Evolutionary conservation across 345 rosid genomes (phyloP).

Genomic region (Brassica juncea): DNA sequence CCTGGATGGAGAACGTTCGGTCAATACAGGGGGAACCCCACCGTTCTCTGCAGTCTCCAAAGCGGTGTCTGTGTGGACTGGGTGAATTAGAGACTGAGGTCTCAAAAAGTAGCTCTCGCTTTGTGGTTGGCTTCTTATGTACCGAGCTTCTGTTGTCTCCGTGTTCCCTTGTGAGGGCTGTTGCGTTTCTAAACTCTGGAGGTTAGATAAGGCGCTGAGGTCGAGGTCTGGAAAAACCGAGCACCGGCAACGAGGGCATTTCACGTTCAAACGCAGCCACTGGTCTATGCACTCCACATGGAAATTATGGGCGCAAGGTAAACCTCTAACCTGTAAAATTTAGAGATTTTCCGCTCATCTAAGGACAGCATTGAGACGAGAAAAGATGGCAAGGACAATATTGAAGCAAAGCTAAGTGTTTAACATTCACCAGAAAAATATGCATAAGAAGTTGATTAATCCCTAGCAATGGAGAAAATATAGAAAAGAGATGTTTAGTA

Average conservation of each 20-base stretch:
- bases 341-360: slow-evolving; percentile 4
- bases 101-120: slow-evolving; percentile 80
- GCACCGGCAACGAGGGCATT: slow-evolving; percentile 95
- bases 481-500: slow-evolving; percentile 23
- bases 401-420: slow-evolving; percentile 1
- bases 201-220: slow-evolving; percentile 86
- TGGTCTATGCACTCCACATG: slow-evolving; percentile 94
- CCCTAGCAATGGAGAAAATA: not conserved
- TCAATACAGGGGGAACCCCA: slow-evolving; percentile 27
- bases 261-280: slow-evolving; percentile 95
- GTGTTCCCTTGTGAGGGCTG: slow-evolving; percentile 15
- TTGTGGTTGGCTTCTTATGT: slow-evolving; percentile 60
- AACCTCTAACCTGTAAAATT: slow-evolving; percentile 81
- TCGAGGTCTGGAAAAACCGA: slow-evolving; percentile 96
- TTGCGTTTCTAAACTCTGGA: slow-evolving; percentile 46
- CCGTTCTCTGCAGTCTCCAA: slow-evolving; percentile 39
- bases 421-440: not conserved
- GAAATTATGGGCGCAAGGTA: slow-evolving; percentile 99
- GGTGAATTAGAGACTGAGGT: slow-evolving; percentile 61
- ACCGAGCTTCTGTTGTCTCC: slow-evolving; percentile 58
- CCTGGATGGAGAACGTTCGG: slow-evolving; percentile 17
- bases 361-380: not conserved
- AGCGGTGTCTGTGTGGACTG: slow-evolving; percentile 53
- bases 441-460: not conserved
- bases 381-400: not conserved